Percentiles rank a stretch among this genome's conserved stretches.
These are phyloP conservation scores for Aspergillus fijiensis DNA, from an alignment of 2,329 filamentous ascomycete species.

Conservation along the genomic window DNA sequence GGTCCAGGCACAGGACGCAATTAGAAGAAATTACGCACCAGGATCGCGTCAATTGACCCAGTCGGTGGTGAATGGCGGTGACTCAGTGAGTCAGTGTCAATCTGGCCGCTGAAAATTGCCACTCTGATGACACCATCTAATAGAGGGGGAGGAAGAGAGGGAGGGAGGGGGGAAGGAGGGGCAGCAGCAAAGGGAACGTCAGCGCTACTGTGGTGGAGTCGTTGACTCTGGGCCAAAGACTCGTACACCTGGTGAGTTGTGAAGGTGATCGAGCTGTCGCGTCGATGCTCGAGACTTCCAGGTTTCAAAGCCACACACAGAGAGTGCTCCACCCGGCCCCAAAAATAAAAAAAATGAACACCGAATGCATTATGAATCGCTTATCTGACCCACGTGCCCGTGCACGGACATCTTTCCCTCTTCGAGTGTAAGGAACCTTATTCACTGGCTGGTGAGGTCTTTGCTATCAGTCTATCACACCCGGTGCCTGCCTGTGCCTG, in stretches of 20 bases:
- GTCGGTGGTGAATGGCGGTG: not conserved
- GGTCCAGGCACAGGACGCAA: not conserved
- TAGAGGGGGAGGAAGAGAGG: not conserved
- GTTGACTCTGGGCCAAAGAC: not conserved
- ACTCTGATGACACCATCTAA: not conserved
- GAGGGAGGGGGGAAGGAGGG: not conserved
- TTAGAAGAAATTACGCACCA: not conserved
- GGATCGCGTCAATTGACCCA: not conserved
- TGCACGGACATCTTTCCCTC: conserved; percentile 1
- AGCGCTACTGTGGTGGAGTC: not conserved
- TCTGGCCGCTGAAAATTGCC: not conserved
- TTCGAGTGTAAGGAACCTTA: not conserved
- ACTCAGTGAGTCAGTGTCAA: not conserved
- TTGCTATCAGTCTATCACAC: not conserved
- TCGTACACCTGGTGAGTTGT: not conserved
- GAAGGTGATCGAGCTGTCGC: not conserved
- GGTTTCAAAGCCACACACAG: not conserved
- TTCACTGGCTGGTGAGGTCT: not conserved
- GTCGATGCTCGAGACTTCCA: not conserved
- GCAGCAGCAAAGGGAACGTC: not conserved
- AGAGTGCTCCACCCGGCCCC: not conserved
- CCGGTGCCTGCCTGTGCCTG: not conserved
- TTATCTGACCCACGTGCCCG: conserved; percentile 6
- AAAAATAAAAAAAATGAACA: not conserved
- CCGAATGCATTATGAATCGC: not conserved